Evolutionary conservation across 2,329 filamentous ascomycete genomes (phyloP).

Genomic region (Chrysoporthe puriensis): DNA sequence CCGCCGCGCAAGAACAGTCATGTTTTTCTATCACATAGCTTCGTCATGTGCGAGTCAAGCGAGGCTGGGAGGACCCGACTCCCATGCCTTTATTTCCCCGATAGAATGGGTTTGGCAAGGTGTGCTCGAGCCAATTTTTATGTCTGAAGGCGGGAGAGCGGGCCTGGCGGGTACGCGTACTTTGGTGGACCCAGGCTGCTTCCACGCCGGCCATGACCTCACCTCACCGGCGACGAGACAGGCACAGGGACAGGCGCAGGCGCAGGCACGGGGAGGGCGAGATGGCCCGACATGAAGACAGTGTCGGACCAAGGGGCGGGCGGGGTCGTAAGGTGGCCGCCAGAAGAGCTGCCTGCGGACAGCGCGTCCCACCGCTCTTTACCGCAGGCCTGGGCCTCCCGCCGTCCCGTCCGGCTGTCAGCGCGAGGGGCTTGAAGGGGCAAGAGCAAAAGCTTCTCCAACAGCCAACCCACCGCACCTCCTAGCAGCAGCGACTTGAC

Average conservation of each 20-base stretch:
- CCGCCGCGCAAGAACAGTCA: not conserved
- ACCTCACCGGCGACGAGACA: not conserved
- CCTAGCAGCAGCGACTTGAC: not conserved
- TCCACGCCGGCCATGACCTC: constrained; percentile 16
- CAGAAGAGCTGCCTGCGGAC: no score
- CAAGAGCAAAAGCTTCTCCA: not conserved
- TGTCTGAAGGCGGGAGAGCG: constrained; percentile 12
- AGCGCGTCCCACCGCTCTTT: no score
- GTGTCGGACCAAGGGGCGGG: no score
- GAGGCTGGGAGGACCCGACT: constrained; percentile 20
- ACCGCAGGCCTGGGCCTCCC: no score
- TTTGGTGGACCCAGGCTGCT: not conserved
- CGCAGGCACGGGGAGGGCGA: not conserved
- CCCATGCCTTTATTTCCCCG: constrained; percentile 11
- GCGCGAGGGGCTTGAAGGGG: not conserved
- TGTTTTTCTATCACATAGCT: not conserved
- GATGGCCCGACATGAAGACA: not conserved
- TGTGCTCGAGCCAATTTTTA: constrained; percentile 25
- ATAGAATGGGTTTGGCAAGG: constrained; percentile 23
- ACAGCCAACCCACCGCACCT: not conserved
- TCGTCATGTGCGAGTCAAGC: constrained; percentile 12
- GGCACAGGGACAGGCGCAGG: constrained; percentile 1
- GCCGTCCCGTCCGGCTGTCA: no score
- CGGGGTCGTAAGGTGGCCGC: no score
- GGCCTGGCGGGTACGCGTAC: constrained; percentile 6